phyloP scores from a whole-genome alignment of 306 rosid species.

The Clitoria ternatea region DNA sequence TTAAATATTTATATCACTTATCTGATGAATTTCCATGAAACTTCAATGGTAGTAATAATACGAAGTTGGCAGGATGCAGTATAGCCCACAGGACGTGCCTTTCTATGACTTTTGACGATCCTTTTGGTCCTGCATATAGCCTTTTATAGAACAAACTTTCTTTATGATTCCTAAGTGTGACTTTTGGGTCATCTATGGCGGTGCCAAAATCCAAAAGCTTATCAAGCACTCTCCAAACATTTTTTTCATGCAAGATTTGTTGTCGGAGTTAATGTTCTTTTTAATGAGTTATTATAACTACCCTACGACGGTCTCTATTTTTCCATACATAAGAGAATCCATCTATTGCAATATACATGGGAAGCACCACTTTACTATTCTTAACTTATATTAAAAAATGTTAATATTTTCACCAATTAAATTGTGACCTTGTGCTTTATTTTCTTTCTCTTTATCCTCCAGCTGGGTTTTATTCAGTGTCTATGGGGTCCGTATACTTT shows the following conservation, averaged over 20 bases:
- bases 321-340: neutral
- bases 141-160: conserved; percentile 32
- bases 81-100: neutral
- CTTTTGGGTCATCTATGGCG: conserved; percentile 16
- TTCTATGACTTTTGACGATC: conserved; percentile 7
- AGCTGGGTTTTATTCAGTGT: neutral
- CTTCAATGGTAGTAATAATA: neutral
- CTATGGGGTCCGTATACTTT: neutral
- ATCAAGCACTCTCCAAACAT: neutral
- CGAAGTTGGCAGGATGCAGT: conserved; percentile 20
- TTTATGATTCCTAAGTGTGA: conserved; percentile 18
- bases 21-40: conserved; percentile 29
- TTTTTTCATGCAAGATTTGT: conserved; percentile 24
- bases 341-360: neutral
- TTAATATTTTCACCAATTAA: neutral
- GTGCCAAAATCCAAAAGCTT: conserved; percentile 30
- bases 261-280: conserved; percentile 33
- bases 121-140: conserved; percentile 16
- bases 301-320: conserved; percentile 38
- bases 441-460: neutral
- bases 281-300: conserved; percentile 15
- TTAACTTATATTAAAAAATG: no score
- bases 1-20: no score
- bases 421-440: neutral
- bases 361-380: neutral